Conservation (phyloP, 129 eudicot species). For the Smallanthus sonchifolius region DNA sequence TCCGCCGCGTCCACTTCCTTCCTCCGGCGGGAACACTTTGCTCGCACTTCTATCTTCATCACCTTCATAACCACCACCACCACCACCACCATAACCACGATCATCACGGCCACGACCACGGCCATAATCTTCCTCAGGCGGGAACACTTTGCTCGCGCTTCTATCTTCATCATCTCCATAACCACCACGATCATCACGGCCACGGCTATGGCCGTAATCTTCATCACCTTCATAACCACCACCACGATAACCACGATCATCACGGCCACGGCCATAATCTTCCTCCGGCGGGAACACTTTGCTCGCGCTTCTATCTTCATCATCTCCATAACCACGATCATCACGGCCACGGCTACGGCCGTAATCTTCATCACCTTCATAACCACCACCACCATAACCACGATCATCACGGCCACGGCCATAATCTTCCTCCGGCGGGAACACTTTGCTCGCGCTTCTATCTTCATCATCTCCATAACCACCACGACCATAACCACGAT, state of each 20-base stretch:
- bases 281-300: slow-evolving; percentile 22
- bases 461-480: not conserved
- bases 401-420: slow-evolving; percentile 16
- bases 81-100: not conserved
- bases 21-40: slow-evolving; percentile 21
- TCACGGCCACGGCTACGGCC: not conserved
- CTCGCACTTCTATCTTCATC: slow-evolving; percentile 14
- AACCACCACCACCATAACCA: not conserved
- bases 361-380: not conserved
- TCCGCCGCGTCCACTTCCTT: not conserved
- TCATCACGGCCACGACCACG: not conserved
- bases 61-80: not conserved
- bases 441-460: slow-evolving; percentile 18
- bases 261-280: not conserved
- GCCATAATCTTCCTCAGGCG: slow-evolving; percentile 15
- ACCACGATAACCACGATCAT: not conserved
- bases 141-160: slow-evolving; percentile 18
- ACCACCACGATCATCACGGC: slow-evolving; percentile 2
- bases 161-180: not conserved
- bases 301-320: slow-evolving; percentile 11
- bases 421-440: slow-evolving; percentile 26
- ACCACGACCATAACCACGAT: not conserved
- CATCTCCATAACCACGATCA: not conserved
- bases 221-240: too few species aligned
- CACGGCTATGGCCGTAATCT: too few species aligned